Evolutionary conservation across 306 rosid genomes (phyloP).

Genomic region (Dalbergia oliveri): DNA sequence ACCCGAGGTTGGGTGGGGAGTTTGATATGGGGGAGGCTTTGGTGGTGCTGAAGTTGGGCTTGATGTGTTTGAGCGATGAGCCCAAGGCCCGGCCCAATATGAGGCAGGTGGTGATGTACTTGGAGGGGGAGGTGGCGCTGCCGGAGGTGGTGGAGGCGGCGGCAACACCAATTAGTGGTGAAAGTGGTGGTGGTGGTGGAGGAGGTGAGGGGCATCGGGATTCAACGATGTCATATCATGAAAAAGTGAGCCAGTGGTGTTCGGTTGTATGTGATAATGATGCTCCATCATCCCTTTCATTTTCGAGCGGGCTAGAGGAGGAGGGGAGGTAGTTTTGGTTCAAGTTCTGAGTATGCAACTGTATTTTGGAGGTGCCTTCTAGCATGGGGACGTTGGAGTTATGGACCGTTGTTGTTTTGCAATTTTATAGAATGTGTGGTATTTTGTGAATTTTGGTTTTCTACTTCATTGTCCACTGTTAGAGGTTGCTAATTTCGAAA

Average conservation of each 20-base stretch:
- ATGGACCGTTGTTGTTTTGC: no score
- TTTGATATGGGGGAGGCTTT: conserved; percentile 50
- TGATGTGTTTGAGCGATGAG: conserved; percentile 49
- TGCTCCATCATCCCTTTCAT: conserved; percentile 35
- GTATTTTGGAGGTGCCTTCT: no score
- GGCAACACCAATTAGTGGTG: no score
- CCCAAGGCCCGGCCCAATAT: conserved; percentile 49
- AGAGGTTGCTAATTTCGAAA: no score
- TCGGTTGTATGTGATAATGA: conserved; percentile 41
- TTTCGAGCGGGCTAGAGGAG: background rate
- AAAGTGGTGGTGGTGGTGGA: background rate
- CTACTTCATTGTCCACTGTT: no score
- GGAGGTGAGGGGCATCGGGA: conserved; percentile 38
- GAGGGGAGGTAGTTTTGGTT: background rate
- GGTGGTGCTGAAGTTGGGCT: conserved; percentile 49
- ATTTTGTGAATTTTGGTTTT: no score
- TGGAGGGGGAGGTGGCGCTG: conserved; percentile 50
- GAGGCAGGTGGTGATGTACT: conserved; percentile 53
- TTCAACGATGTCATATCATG: conserved; percentile 39
- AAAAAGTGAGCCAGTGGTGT: conserved; percentile 31
- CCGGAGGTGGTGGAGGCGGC: conserved; percentile 15
- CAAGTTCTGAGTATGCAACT: no score
- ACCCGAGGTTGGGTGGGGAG: conserved; percentile 42
- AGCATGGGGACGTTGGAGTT: no score
- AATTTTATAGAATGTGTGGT: no score